These are phyloP conservation scores for Scedosporium boydii DNA, from an alignment of 2,329 filamentous ascomycete species.

Conservation along the genomic window DNA sequence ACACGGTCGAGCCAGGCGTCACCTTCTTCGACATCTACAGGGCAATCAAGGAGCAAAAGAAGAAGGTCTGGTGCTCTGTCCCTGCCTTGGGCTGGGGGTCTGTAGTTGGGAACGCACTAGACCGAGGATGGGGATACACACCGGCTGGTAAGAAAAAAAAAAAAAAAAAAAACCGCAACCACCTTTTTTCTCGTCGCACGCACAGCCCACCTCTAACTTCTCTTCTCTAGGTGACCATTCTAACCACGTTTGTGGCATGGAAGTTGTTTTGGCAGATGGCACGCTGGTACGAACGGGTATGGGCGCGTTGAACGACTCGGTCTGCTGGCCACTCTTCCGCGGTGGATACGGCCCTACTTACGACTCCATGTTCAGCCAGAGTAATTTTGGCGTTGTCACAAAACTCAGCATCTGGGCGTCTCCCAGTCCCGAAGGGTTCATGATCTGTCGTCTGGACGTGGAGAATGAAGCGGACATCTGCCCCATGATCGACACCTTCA, in stretches of 20 bases:
- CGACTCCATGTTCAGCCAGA: conserved; percentile 40
- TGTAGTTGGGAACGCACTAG: conserved; percentile 34
- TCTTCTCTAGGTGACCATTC: conserved; percentile 30
- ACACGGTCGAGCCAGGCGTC: conserved; percentile 46
- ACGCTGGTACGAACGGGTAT: conserved; percentile 36
- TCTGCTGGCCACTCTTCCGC: conserved; percentile 28
- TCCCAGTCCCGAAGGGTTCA: conserved; percentile 23
- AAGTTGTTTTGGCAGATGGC: conserved; percentile 34
- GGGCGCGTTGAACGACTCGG: conserved; percentile 31
- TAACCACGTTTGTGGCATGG: conserved; percentile 30
- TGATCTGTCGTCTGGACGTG: conserved; percentile 29
- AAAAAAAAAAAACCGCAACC: background rate
- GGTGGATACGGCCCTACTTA: conserved; percentile 28
- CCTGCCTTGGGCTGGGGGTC: conserved; percentile 31
- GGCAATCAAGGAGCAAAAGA: conserved; percentile 25
- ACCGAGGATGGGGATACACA: conserved; percentile 37
- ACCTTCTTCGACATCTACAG: conserved; percentile 40
- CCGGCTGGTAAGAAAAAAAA: conserved; percentile 14
- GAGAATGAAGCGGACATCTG: conserved; percentile 24
- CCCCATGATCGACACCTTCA: conserved; percentile 25
- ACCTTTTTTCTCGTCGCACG: too few relatives aligned
- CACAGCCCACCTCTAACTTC: background rate
- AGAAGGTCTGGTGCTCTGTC: conserved; percentile 32
- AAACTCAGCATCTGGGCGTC: conserved; percentile 41
- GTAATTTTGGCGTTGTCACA: conserved; percentile 41